These are phyloP conservation scores for Luffa acutangula DNA, from an alignment of 306 rosid genomes.

Conservation along the genomic window DNA sequence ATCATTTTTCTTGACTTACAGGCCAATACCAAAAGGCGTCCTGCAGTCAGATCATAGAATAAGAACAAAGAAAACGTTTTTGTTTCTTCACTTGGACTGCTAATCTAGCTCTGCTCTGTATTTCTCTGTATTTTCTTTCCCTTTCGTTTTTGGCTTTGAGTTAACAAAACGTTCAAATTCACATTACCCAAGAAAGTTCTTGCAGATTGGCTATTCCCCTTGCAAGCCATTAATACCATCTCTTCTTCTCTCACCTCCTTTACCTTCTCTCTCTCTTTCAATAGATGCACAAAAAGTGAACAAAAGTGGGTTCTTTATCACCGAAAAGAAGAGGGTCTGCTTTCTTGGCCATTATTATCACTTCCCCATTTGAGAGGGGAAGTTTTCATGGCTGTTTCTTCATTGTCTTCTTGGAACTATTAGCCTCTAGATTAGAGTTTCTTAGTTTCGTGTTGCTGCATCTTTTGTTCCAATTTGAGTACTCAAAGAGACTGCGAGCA, in stretches of 20 bases:
- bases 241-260: not conserved
- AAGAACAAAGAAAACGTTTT: constrained; percentile 64
- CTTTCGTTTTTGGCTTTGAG: not conserved
- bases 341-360: constrained; percentile 25
- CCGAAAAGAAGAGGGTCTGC: constrained; percentile 28
- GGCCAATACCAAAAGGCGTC: not conserved
- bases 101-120: not conserved
- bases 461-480: not conserved
- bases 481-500: not conserved
- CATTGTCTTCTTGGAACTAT: constrained; percentile 12
- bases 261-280: constrained; percentile 1
- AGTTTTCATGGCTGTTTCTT: constrained; percentile 18
- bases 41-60: constrained; percentile 24
- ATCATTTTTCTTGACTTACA: not conserved
- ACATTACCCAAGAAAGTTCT: constrained; percentile 41
- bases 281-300: constrained; percentile 11
- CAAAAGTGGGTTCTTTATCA: constrained; percentile 20
- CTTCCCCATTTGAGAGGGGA: constrained; percentile 13
- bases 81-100: constrained; percentile 21
- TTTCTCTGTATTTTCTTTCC: not conserved
- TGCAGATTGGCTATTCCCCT: constrained; percentile 3
- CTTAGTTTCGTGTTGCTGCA: constrained; percentile 10
- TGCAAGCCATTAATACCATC: constrained; percentile 24
- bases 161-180: constrained; percentile 52
- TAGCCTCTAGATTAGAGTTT: constrained; percentile 14